These are phyloP conservation scores for Chenopodium berlandieri DNA, from an alignment of 148 eudicot species.

Conservation along the genomic window DNA sequence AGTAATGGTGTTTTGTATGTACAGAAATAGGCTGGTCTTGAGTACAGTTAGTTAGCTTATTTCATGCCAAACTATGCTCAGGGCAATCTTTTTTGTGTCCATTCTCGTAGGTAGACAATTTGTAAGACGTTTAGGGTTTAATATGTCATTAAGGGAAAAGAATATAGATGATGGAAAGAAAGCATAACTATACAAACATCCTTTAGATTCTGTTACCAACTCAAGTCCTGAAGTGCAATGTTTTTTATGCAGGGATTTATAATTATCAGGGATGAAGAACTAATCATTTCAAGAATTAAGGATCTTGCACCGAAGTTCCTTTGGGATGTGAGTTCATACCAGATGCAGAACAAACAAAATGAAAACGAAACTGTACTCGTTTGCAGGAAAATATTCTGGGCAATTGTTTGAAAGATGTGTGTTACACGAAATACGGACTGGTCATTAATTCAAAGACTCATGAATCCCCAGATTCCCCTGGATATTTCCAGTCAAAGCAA, in stretches of 20 bases:
- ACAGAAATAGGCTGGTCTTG: no score
- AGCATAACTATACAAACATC: not conserved
- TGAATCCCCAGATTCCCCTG: not conserved
- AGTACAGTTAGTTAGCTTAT: no score
- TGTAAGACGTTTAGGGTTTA: no score
- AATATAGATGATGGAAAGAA: not conserved
- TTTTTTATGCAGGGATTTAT: constrained; percentile 69
- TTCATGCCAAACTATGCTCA: no score
- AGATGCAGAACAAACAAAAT: constrained; percentile 59
- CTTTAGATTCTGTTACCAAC: not conserved
- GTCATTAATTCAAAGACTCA: not conserved
- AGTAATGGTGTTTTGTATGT: no score
- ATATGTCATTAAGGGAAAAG: no score
- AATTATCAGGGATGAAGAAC: constrained; percentile 73
- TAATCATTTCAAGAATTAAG: constrained; percentile 50
- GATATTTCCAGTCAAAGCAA: not conserved
- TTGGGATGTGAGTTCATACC: constrained; percentile 74
- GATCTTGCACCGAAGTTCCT: constrained; percentile 71
- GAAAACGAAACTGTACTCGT: constrained; percentile 56
- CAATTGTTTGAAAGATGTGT: constrained; percentile 38
- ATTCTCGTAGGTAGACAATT: no score
- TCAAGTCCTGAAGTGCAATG: not conserved
- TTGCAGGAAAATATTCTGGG: constrained; percentile 92
- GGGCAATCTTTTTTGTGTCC: no score
- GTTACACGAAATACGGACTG: not conserved